phyloP scores from a whole-genome alignment of 768 basidiomycete species.

The Phylloporus sp. region DNA sequence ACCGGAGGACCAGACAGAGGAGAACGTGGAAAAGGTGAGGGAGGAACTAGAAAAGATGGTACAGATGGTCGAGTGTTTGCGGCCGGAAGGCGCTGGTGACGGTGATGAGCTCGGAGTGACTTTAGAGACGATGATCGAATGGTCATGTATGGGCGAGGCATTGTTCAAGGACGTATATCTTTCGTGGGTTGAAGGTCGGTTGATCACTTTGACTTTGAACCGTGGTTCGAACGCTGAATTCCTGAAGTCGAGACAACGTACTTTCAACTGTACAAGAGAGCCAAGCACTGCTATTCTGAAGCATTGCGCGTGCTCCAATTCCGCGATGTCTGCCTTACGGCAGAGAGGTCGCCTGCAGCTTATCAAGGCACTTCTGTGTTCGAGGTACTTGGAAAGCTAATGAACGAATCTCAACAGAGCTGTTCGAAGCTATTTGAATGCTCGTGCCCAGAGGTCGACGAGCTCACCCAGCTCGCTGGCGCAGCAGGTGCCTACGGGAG shows the following conservation, averaged over 20 bases:
- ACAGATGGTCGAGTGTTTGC: constrained; percentile 48
- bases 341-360: constrained; percentile 22
- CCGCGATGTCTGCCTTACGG: constrained; percentile 57
- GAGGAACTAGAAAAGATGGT: constrained; percentile 44
- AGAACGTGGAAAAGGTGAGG: constrained; percentile 41
- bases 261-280: constrained; percentile 81
- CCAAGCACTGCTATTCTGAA: constrained; percentile 77
- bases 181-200: constrained; percentile 73
- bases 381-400: constrained; percentile 56
- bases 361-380: constrained; percentile 31
- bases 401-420: constrained; percentile 74
- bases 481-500: constrained; percentile 75
- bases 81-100: constrained; percentile 34
- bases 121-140: constrained; percentile 66
- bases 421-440: constrained; percentile 71
- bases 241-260: constrained; percentile 60
- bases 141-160: constrained; percentile 50
- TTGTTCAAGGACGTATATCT: constrained; percentile 66
- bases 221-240: neutral
- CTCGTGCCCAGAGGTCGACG: constrained; percentile 74
- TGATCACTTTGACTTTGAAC: neutral
- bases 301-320: constrained; percentile 77
- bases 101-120: constrained; percentile 58
- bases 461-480: constrained; percentile 57
- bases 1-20: constrained; percentile 33